Evolutionary conservation across 495 filamentous ascomycete species (phyloP).

Genomic region (Neurospora cerealis): DNA sequence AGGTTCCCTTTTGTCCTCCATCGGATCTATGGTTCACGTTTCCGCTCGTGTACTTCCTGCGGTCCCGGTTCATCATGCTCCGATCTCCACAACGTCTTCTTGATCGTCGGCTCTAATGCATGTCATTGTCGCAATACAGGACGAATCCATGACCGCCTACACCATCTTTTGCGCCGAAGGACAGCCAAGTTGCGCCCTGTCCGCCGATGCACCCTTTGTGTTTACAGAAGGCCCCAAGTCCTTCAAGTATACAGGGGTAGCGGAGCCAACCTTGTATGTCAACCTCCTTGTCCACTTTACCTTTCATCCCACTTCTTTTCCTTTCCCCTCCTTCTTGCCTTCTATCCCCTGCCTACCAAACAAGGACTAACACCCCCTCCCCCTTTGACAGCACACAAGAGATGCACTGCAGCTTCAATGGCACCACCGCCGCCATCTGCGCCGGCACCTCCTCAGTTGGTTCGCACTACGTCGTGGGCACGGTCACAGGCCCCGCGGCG

Average conservation of each 20-base stretch:
- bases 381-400: slow-evolving; percentile 21
- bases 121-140: slow-evolving; percentile 6
- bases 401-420: slow-evolving; percentile 22
- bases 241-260: slow-evolving; percentile 16
- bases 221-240: slow-evolving; percentile 29
- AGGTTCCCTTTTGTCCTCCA: neutral
- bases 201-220: slow-evolving; percentile 25
- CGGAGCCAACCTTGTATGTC: slow-evolving; percentile 20
- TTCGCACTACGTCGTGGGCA: slow-evolving; percentile 15
- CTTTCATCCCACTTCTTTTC: neutral
- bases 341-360: neutral
- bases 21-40: neutral
- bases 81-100: neutral
- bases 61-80: neutral
- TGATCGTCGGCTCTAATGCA: neutral
- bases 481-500: slow-evolving; percentile 21
- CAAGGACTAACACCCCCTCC: neutral
- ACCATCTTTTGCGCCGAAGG: slow-evolving; percentile 31
- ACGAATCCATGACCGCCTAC: slow-evolving; percentile 23
- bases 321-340: neutral
- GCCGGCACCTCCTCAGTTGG: slow-evolving; percentile 25
- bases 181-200: slow-evolving; percentile 14
- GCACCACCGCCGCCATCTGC: slow-evolving; percentile 27
- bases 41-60: neutral
- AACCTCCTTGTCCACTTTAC: neutral